These are phyloP conservation scores for Gynandropsis gynandra DNA, from an alignment of 345 rosid species.

Conservation along the genomic window DNA sequence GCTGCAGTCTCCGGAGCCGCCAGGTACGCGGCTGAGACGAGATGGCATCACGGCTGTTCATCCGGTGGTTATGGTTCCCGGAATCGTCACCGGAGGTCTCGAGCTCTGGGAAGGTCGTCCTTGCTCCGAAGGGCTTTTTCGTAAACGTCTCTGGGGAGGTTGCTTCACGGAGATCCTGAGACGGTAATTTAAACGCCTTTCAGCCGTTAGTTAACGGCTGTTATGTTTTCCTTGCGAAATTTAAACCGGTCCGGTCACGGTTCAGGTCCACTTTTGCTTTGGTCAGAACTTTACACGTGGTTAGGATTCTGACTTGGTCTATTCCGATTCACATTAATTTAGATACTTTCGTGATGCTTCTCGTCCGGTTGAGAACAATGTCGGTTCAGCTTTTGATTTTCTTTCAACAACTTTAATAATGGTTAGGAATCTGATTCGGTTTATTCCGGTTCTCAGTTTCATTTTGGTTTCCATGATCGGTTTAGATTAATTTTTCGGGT, in stretches of 20 bases:
- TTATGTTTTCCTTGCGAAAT: background rate
- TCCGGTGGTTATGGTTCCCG: conserved; percentile 76
- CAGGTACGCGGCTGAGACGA: conserved; percentile 42
- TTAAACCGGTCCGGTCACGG: background rate
- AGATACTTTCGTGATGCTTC: too few species aligned
- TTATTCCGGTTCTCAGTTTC: too few species aligned
- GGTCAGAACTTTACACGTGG: background rate
- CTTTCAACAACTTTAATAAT: background rate
- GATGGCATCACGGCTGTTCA: conserved; percentile 57
- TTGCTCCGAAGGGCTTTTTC: conserved; percentile 61
- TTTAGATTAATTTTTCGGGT: background rate
- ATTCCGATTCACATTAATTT: too few species aligned
- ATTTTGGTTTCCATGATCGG: too few species aligned
- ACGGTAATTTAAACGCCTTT: conserved; percentile 33
- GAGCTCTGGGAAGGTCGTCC: conserved; percentile 81
- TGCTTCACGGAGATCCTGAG: conserved; percentile 51
- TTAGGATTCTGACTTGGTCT: background rate
- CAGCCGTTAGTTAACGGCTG: too few species aligned
- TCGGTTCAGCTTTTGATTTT: background rate
- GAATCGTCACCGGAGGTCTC: conserved; percentile 63
- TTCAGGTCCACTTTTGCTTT: background rate
- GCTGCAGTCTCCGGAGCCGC: conserved; percentile 46
- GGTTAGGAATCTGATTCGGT: background rate
- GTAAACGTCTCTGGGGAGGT: conserved; percentile 76
- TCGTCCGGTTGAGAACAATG: too few species aligned